Base-by-base conservation (phyloP, 768 basidiomycete genomes). In the Boletus coccyginus region DNA sequence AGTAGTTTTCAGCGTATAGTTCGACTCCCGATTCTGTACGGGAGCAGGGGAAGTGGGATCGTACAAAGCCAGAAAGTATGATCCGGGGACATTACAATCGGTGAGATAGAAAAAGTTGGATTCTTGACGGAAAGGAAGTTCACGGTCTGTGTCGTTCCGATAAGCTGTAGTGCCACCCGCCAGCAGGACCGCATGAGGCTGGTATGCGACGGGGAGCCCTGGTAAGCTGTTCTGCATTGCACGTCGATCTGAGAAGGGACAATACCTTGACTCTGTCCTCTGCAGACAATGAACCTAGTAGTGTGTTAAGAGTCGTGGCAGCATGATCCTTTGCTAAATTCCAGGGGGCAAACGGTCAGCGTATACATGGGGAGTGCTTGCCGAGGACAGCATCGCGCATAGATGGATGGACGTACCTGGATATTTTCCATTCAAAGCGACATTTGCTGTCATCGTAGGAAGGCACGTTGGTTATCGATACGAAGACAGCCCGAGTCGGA, bases 91-190 rank as follows among this genome's bases (percentile, higher is more conserved):
- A 46, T 78, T 75, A 72, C 90, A 93, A 50, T 92, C 94, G 0
- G 90, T 83, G 16, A 96, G 78, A 68, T 93, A 96, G 73, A 82
- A 87, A 69, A 96, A 96, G 73, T 96, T 96, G 63, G 87, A 88
- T 71, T 94, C 92, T 65, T 79, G 78, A 53, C 83, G 78, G 64
- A 92, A 92, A 5, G 77, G 68, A 42, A 92, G 73, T 72, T 93
- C 91, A 33, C 92, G 81, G 67, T 95, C 92, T 12, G 93, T 94
- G 67, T 94, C 92, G 67, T 92, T 83, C 58, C 91, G 77, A 66
- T 77, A 91, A 1, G 78, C 75, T 3, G 81, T 83, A 7, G 73
- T 75, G 62, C 80, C 81, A n/a, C 88, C 89, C 10, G 84, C 81
- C 2, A 92, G 73, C 5, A 92, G 66, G 16, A 90, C 66, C 9